Evolutionary conservation across 1,139 yeast genomes (phyloP).

Genomic region (Protomyces lactucae-debilis): DNA sequence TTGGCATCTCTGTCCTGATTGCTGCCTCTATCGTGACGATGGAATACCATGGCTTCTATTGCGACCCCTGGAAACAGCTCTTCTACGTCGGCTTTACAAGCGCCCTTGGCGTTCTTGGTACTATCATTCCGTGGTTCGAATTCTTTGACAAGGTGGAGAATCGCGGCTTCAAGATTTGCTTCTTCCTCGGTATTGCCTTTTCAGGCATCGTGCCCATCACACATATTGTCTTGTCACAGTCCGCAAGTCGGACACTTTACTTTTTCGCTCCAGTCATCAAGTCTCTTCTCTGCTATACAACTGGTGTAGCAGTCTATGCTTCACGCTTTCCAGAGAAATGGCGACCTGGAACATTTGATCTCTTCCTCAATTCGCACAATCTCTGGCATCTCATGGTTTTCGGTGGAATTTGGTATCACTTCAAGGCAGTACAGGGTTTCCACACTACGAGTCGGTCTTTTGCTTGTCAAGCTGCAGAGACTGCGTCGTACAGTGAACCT

Average conservation of each 20-base stretch:
- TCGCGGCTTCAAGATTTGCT: slow-evolving; percentile 71
- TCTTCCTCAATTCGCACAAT: slow-evolving; percentile 90
- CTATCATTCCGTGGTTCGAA: slow-evolving; percentile 83
- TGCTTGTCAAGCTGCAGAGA: slow-evolving; percentile 6
- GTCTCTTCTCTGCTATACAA: slow-evolving; percentile 65
- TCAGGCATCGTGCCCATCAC: slow-evolving; percentile 66
- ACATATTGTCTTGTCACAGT: slow-evolving; percentile 55
- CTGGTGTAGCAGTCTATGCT: slow-evolving; percentile 86
- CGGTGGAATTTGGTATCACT: slow-evolving; percentile 65
- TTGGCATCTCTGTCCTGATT: slow-evolving; percentile 85
- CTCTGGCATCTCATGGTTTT: slow-evolving; percentile 92
- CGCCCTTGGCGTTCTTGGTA: slow-evolving; percentile 65
- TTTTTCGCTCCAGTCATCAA: slow-evolving; percentile 61
- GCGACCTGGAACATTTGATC: slow-evolving; percentile 50
- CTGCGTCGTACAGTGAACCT: background rate
- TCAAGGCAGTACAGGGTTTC: slow-evolving; percentile 13
- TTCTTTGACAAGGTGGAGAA: slow-evolving; percentile 82
- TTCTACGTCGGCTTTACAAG: slow-evolving; percentile 59
- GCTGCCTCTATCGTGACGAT: slow-evolving; percentile 86
- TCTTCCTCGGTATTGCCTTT: slow-evolving; percentile 72
- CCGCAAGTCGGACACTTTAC: slow-evolving; percentile 48
- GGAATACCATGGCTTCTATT: slow-evolving; percentile 71
- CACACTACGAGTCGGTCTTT: slow-evolving; percentile 12
- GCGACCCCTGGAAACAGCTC: slow-evolving; percentile 50
- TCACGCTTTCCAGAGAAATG: slow-evolving; percentile 85